Percentiles rank a stretch among this genome's conserved stretches.
Conservation (phyloP, 2,329 filamentous ascomycete species). For the Tolypocladium guangdongense region DNA sequence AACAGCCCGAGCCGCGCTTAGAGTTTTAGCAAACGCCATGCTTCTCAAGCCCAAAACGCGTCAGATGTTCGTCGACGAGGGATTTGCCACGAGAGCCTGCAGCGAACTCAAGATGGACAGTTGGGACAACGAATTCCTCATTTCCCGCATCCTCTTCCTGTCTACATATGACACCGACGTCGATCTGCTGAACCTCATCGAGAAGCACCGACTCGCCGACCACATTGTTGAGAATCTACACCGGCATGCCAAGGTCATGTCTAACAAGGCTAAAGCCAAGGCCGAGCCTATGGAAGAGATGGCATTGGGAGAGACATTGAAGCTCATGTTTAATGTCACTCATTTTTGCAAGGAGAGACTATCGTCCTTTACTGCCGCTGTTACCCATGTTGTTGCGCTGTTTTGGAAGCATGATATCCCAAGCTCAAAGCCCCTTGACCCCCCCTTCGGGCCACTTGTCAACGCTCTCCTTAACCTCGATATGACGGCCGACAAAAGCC, state of each 20-base stretch:
- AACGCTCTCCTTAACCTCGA: constrained; percentile 77
- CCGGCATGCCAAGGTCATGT: constrained; percentile 49
- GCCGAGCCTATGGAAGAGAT: constrained; percentile 58
- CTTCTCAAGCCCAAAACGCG: constrained; percentile 41
- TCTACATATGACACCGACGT: constrained; percentile 38
- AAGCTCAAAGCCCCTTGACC: constrained; percentile 56
- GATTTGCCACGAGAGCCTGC: constrained; percentile 53
- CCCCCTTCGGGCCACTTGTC: constrained; percentile 59
- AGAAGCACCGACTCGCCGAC: constrained; percentile 30
- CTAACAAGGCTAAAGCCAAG: constrained; percentile 18
- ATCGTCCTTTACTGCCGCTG: constrained; percentile 52
- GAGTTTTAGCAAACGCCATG: constrained; percentile 70
- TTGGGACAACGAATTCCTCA: constrained; percentile 77
- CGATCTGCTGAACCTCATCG: constrained; percentile 37
- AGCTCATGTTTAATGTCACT: constrained; percentile 81
- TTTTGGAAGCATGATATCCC: constrained; percentile 49
- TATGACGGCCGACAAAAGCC: constrained; percentile 42
- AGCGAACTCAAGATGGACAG: constrained; percentile 60
- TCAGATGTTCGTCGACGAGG: constrained; percentile 25
- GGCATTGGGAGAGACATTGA: constrained; percentile 74
- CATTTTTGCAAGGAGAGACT: constrained; percentile 57
- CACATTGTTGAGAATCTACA: constrained; percentile 59
- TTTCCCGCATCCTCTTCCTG: constrained; percentile 32
- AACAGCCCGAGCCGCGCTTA: constrained; percentile 64
- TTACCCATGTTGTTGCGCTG: constrained; percentile 61